Base-by-base conservation (phyloP, 345 rosid genomes). In the Toxicodendron radicans region DNA sequence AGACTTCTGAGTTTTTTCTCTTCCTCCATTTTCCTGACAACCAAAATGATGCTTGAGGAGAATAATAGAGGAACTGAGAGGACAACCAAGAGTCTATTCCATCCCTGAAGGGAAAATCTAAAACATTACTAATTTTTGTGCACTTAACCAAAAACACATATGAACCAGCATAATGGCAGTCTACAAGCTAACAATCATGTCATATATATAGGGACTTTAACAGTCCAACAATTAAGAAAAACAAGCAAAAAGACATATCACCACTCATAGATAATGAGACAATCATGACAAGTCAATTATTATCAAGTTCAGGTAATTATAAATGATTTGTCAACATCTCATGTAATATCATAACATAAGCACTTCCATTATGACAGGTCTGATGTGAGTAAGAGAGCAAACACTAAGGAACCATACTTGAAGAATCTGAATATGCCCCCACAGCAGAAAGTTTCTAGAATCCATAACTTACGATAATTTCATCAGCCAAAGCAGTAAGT, bases 151-250 rank as follows among this genome's bases (percentile, higher is more conserved):
- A 73, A 57, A 58, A 58, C 49, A 60, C 17, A 52, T 18, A 35
- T 41, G 11, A 45, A 59, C 20, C 51, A 52, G 20, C 24, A 46
- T 33, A 12, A 64, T 20, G 45, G 33, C 33, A 69, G 10, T 69
- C n/a, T 56, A 35, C 6, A 8, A 0, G 27, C 10, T 18, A 65
- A 74, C 57, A 10, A 48, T 18, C 13, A 18, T 10, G 4, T n/a
- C 23, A 3, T 23, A 13, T 30, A 13, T 6, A 43, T 24, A 24
- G 27, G 27, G 27, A 24, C 27, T n/a, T 6, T 16, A 13, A 49
- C 27, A 52, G 59, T 68, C 23, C 33, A 35, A 59, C 10, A 53
- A 60, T 58, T 23, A 59, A 51, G 67, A 61, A 48, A 68, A 75
- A 18, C 30, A 3, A 5, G 7, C 30, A 27, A 10, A 30, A 66